These are phyloP conservation scores for Teratosphaeria destructans DNA, from an alignment of 2,329 filamentous ascomycete species.

Conservation along the genomic window DNA sequence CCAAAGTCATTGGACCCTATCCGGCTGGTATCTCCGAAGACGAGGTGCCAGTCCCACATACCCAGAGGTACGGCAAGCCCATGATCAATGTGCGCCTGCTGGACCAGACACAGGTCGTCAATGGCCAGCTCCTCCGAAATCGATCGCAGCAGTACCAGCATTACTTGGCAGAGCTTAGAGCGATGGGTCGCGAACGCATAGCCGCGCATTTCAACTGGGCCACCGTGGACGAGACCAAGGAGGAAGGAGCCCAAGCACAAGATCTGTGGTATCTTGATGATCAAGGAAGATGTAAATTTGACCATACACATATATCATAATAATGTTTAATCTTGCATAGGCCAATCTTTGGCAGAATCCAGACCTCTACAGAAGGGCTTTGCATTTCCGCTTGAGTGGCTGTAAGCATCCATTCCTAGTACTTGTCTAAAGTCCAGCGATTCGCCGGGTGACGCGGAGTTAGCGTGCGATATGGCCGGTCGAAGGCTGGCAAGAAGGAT, in stretches of 20 bases:
- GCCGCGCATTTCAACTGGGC: neutral
- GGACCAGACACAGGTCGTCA: constrained; percentile 8
- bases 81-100: constrained; percentile 4
- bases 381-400: too few relatives aligned
- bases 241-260: neutral
- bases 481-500: neutral
- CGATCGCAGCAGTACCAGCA: neutral
- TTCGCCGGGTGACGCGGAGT: neutral
- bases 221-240: neutral
- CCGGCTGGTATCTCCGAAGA: constrained; percentile 4
- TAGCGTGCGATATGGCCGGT: neutral
- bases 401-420: too few relatives aligned
- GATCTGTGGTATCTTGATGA: neutral
- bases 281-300: neutral
- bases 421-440: too few relatives aligned
- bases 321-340: neutral
- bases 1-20: constrained; percentile 3
- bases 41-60: constrained; percentile 1
- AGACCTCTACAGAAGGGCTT: too few relatives aligned
- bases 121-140: constrained; percentile 6
- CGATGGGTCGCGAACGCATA: neutral
- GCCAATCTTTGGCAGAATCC: neutral
- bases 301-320: neutral
- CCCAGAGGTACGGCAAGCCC: neutral
- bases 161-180: neutral